Evolutionary conservation across 345 rosid species (phyloP).

Genomic region (Leavenworthia alabamica): DNA sequence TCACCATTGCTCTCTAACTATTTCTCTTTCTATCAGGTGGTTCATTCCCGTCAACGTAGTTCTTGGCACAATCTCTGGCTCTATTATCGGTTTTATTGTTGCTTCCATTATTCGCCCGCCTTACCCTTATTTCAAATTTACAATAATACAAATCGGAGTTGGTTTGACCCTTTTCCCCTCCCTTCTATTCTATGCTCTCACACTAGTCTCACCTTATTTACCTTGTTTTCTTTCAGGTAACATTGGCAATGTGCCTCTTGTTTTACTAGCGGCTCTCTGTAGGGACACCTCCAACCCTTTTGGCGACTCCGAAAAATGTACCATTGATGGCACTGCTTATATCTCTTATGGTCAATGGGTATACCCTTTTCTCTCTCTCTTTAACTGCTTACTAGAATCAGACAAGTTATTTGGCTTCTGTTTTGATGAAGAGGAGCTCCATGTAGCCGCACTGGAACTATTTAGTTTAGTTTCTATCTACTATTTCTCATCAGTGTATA

Average conservation of each 20-base stretch:
- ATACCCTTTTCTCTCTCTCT: constrained; percentile 15
- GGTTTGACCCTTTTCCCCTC: constrained; percentile 44
- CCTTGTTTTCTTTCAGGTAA: constrained; percentile 56
- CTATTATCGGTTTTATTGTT: constrained; percentile 62
- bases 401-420: no score
- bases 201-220: background rate
- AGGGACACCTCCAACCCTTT: constrained; percentile 81
- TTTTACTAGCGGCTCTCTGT: constrained; percentile 83
- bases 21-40: constrained; percentile 57
- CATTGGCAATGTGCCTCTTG: constrained; percentile 98
- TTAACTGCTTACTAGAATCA: background rate
- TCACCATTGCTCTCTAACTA: background rate
- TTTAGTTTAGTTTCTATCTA: background rate
- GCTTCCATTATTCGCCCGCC: constrained; percentile 76
- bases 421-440: no score
- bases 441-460: background rate
- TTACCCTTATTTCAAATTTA: constrained; percentile 90
- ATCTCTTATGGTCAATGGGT: constrained; percentile 99
- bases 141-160: constrained; percentile 76
- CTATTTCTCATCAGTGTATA: background rate
- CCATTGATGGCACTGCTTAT: constrained; percentile 87
- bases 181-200: background rate
- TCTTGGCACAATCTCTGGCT: constrained; percentile 65
- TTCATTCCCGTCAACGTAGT: constrained; percentile 89
- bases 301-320: constrained; percentile 74